Percentiles rank a stretch among this genome's conserved stretches.
Conservation (phyloP, 2,329 filamentous ascomycete species). For the Paracamarosporium sp. region DNA sequence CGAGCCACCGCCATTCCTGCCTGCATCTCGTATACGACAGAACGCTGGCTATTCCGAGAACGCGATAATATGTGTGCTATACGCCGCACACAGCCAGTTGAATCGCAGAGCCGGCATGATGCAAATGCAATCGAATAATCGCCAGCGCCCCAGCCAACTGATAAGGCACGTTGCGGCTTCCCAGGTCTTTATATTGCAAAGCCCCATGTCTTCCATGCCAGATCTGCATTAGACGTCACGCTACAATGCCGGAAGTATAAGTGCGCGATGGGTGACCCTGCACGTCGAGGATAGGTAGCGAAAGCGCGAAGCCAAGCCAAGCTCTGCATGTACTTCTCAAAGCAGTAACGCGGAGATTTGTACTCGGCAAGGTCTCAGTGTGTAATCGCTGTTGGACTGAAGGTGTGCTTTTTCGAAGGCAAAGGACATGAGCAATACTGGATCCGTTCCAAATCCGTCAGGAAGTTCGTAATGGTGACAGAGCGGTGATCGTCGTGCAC, state of each 20-base stretch:
- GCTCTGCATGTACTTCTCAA: constrained; percentile 1
- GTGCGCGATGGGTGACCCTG: constrained; percentile 1
- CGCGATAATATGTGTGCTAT: constrained; percentile 16
- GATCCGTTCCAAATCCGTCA: background rate
- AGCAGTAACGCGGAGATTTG: background rate
- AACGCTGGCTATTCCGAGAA: constrained; percentile 1
- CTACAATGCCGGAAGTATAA: constrained; percentile 5
- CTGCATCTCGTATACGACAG: constrained; percentile 1
- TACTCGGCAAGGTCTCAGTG: background rate
- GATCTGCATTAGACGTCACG: constrained; percentile 29
- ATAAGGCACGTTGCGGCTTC: constrained; percentile 33
- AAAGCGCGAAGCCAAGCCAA: background rate
- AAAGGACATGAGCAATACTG: background rate
- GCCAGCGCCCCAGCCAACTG: constrained; percentile 22
- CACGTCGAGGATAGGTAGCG: constrained; percentile 3
- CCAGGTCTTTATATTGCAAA: constrained; percentile 32
- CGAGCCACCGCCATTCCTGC: background rate
- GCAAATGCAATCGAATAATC: constrained; percentile 37
- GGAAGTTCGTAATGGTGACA: background rate
- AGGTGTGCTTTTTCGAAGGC: background rate
- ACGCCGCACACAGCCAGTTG: constrained; percentile 20
- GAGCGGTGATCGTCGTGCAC: background rate
- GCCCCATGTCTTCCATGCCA: constrained; percentile 23
- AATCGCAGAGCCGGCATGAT: constrained; percentile 15
- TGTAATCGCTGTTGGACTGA: background rate